Evolutionary conservation across 306 rosid species (phyloP).

Genomic region (Abrus pulchellus): DNA sequence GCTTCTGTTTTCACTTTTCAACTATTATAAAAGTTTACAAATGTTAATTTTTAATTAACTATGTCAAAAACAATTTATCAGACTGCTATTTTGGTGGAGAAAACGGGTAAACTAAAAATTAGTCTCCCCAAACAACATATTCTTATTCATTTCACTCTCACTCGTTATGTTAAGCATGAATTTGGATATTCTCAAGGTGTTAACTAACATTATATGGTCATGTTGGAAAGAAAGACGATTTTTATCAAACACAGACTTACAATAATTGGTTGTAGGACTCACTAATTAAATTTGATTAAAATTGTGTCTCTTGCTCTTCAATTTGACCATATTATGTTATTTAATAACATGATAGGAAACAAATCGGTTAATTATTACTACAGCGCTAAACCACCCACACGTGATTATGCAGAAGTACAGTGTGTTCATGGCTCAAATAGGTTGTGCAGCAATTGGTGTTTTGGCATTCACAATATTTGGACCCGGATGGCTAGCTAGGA

Average conservation of each 20-base stretch:
- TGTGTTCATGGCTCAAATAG: conserved; percentile 89
- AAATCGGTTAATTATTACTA: neutral
- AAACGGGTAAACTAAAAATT: neutral
- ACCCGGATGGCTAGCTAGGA: conserved; percentile 91
- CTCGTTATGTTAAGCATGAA: neutral
- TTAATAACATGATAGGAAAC: too few species aligned
- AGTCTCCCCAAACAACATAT: neutral
- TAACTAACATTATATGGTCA: too few species aligned
- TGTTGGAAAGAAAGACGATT: too few species aligned
- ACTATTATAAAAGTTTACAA: neutral
- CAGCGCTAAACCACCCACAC: neutral
- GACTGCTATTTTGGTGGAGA: neutral
- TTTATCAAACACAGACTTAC: too few species aligned
- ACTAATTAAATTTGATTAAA: too few species aligned
- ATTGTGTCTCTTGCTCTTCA: too few species aligned
- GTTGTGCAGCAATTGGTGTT: conserved; percentile 93
- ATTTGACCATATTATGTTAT: too few species aligned
- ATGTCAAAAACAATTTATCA: neutral
- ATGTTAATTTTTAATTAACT: neutral
- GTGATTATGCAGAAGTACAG: conserved; percentile 79
- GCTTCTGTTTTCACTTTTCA: neutral
- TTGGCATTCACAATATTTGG: conserved; percentile 73
- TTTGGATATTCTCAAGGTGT: too few species aligned
- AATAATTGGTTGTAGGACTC: too few species aligned
- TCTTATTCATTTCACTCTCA: neutral